Conservation (phyloP, 176 grass and related monocot genomes). For the Aegilops speltoides region DNA sequence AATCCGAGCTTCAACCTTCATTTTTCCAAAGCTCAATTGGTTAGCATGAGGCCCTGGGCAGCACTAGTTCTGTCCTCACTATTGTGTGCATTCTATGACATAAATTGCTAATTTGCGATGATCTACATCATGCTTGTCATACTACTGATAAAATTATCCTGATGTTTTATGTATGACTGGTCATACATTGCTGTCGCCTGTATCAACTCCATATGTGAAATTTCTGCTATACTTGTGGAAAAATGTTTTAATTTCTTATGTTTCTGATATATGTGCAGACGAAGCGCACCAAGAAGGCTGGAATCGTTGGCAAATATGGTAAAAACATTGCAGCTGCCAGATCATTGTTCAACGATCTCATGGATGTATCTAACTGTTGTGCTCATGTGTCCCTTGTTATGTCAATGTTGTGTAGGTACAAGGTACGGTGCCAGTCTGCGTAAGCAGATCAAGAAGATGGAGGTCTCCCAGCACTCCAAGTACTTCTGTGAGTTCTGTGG, state of each 20-base stretch:
- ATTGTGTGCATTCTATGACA: not conserved
- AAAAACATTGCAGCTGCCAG: not conserved
- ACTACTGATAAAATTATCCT: not conserved
- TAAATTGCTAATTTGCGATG: not conserved
- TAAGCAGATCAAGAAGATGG: constrained; percentile 94
- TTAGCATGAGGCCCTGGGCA: not conserved
- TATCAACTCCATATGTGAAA: not conserved
- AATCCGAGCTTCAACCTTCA: not conserved
- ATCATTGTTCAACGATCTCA: not conserved
- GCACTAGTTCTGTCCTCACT: not conserved
- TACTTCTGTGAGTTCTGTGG: constrained; percentile 86
- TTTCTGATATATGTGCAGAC: constrained; percentile 46
- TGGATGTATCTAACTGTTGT: not conserved
- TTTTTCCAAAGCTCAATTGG: not conserved
- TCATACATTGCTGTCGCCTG: not conserved
- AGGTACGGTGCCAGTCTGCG: constrained; percentile 89
- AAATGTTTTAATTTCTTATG: not conserved
- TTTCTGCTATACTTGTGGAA: not conserved
- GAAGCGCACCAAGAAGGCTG: constrained; percentile 88
- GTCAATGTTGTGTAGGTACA: constrained; percentile 48
- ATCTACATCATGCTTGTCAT: not conserved
- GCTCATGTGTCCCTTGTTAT: not conserved
- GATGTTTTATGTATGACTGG: not conserved
- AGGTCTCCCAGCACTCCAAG: constrained; percentile 85
- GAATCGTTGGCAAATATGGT: constrained; percentile 95